Base-by-base conservation (phyloP, 2,329 filamentous ascomycete genomes). In the Diaporthe citrichinensis region DNA sequence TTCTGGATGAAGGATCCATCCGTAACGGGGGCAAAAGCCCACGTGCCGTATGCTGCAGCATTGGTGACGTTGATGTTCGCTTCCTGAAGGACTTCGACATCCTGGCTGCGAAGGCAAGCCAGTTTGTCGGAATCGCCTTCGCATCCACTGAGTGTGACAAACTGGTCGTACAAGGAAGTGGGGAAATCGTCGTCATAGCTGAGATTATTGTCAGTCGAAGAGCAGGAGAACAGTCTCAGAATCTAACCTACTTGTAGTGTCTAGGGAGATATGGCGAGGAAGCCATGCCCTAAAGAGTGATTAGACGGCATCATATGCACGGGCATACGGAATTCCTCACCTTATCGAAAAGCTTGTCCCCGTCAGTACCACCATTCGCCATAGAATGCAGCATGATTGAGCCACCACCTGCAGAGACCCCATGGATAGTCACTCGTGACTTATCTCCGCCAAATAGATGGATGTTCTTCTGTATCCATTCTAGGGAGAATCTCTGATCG, bases 301-400 rank as follows among this genome's bases (percentile, higher is more conserved):
- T 62, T 44, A 62, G 59, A 44, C 25, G 59, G 8, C 6, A 12
- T 4, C 8, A 1, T n/a, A 7, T 23, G 2, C 6, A n/a, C 1
- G 4, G n/a, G 25, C 10, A 44, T 62, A 28, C 3, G 14, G 0
- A 44, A 28, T 3, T 15, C 14, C 59, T 62, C 59, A 62, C 59
- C 59, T 62, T 28, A 28, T 62, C 39, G 1, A 62, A 62, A 8
- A 62, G 39, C 39, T 62, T 62, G 59, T 44, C 59, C 39, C 59
- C 59, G 36, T 62, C 59, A 44, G 36, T 12, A 14, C 59, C 59
- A 44, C 15, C 59, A 44, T 62, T 44, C 15, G 59, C 59, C n/a
- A 62, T 62, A 20, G 59, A 44, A 17, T 62, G 59, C n/a, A 62
- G 39, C 59, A 62, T 62, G 59, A 62, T n/a, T 41, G 59, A 62